Conservation (phyloP, 2,329 filamentous ascomycete genomes). For the Waltergamsia citrina region DNA sequence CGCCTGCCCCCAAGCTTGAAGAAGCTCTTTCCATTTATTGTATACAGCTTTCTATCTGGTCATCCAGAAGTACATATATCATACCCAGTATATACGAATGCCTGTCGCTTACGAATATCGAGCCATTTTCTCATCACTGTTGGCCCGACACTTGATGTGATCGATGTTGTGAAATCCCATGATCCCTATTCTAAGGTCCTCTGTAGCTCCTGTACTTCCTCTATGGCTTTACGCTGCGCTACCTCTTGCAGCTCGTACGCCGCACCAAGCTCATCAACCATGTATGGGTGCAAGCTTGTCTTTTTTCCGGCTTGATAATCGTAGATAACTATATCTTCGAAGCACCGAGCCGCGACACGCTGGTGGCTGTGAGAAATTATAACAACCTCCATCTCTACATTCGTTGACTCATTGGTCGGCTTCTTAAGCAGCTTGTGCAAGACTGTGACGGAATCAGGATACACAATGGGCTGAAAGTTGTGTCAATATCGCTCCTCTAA, state of each 20-base stretch:
- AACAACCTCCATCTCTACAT: conserved; percentile 50
- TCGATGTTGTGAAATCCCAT: too few relatives aligned
- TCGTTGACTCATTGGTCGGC: conserved; percentile 30
- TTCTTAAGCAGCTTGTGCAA: conserved; percentile 63
- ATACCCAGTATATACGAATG: too few relatives aligned
- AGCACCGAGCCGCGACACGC: conserved; percentile 61
- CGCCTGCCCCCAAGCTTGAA: too few relatives aligned
- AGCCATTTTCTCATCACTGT: too few relatives aligned
- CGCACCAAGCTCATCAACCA: conserved; percentile 24
- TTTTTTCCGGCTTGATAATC: conserved; percentile 36
- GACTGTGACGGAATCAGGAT: conserved; percentile 73
- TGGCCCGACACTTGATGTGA: too few relatives aligned
- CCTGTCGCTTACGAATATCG: too few relatives aligned
- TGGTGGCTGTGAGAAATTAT: conserved; percentile 69
- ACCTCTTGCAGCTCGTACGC: conserved; percentile 24
- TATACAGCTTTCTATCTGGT: too few relatives aligned
- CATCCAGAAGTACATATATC: too few relatives aligned
- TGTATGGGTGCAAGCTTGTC: conserved; percentile 28
- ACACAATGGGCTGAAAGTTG: conserved; percentile 61
- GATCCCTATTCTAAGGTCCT: background rate
- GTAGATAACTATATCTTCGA: conserved; percentile 74
- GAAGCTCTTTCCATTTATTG: too few relatives aligned
- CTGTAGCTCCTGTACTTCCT: conserved; percentile 4
- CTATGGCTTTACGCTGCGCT: conserved; percentile 4
- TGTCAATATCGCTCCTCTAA: background rate